Conservation (phyloP, 768 basidiomycete species). For the Ramaria sp. region DNA sequence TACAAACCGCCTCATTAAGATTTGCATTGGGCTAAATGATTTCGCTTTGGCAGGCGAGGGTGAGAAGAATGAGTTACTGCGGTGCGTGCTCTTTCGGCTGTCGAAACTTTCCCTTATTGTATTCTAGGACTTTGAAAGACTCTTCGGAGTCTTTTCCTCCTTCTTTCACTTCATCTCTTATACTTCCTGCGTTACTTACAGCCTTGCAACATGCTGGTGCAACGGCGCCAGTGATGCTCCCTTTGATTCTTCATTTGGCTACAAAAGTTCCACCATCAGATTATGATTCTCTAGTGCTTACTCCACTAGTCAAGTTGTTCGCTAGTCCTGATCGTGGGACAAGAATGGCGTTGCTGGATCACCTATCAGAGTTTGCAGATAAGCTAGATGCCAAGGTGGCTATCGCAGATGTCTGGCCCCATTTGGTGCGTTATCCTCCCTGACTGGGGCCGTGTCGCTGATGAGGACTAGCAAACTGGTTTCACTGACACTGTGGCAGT, state of each 20-base stretch:
- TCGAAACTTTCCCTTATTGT: not conserved
- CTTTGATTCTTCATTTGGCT: constrained; percentile 75
- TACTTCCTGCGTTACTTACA: constrained; percentile 78
- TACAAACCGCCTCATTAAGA: constrained; percentile 70
- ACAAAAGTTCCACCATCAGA: constrained; percentile 58
- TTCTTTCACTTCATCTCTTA: constrained; percentile 73
- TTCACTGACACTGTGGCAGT: constrained; percentile 91
- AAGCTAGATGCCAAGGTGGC: constrained; percentile 81
- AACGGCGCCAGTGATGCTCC: constrained; percentile 66
- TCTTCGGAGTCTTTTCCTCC: constrained; percentile 70
- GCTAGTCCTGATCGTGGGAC: constrained; percentile 87
- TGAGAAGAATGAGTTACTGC: constrained; percentile 65
- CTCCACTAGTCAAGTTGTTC: constrained; percentile 75
- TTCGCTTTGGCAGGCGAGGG: constrained; percentile 73
- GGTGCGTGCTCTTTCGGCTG: constrained; percentile 27
- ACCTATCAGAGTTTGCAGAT: constrained; percentile 72
- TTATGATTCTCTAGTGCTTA: constrained; percentile 56
- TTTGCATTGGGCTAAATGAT: constrained; percentile 76
- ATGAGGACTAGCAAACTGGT: constrained; percentile 66
- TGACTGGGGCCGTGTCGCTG: not conserved
- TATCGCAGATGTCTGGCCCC: constrained; percentile 84
- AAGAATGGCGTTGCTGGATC: constrained; percentile 88
- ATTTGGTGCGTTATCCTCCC: constrained; percentile 48
- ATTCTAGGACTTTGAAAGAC: constrained; percentile 63
- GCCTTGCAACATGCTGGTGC: constrained; percentile 73